Conservation (phyloP, 345 rosid species). For the Rubroshorea leprosula region DNA sequence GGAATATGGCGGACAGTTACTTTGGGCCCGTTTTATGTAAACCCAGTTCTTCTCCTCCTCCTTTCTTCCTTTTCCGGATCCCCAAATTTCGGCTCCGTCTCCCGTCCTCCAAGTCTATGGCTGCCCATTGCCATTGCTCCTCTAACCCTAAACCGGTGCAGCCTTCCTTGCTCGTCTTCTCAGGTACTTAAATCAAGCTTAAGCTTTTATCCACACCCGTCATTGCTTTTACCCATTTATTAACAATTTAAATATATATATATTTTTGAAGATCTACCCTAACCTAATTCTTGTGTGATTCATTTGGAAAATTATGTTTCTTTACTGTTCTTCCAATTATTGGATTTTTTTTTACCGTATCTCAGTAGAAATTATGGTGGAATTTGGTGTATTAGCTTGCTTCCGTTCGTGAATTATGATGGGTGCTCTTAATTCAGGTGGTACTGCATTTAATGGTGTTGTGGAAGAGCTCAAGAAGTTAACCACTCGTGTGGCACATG, state of each 20-base stretch:
- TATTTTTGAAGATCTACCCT: too few relatives aligned
- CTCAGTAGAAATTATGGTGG: not conserved
- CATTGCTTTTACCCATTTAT: too few relatives aligned
- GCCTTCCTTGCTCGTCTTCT: constrained; percentile 89
- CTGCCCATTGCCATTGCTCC: constrained; percentile 30
- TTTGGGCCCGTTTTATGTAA: constrained; percentile 28
- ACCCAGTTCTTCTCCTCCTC: constrained; percentile 15
- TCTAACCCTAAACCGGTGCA: constrained; percentile 33
- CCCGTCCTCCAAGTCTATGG: constrained; percentile 28
- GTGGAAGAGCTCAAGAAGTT: constrained; percentile 82
- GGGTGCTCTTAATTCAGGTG: too few relatives aligned
- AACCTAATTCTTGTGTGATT: not conserved
- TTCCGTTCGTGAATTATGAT: too few relatives aligned
- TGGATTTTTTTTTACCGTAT: not conserved
- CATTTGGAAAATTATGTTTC: not conserved
- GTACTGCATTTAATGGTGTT: constrained; percentile 92
- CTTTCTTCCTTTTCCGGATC: constrained; percentile 12
- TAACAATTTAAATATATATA: too few relatives aligned
- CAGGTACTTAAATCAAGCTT: constrained; percentile 49
- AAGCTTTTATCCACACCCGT: too few relatives aligned
- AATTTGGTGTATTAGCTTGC: too few relatives aligned
- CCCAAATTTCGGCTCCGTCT: too few relatives aligned
- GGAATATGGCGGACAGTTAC: constrained; percentile 59
- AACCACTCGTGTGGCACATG: constrained; percentile 82
- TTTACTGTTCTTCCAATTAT: not conserved